These are phyloP conservation scores for Leishmania braziliensis DNA, from an alignment of 208 protist genomes.

Conservation along the genomic window DNA sequence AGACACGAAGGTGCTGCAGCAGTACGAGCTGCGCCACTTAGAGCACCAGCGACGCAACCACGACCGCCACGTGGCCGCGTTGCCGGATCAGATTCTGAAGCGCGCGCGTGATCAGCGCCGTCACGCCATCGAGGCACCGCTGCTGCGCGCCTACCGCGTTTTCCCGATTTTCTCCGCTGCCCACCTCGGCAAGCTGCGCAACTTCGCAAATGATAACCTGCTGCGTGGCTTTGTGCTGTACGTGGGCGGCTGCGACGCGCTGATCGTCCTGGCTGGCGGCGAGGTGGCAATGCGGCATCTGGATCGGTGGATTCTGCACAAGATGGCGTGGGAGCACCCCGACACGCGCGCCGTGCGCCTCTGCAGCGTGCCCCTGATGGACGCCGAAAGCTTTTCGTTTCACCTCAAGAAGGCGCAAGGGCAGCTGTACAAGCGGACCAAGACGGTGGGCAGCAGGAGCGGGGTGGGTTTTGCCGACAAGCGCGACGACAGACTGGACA, in stretches of 20 bases:
- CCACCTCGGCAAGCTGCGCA: conserved; percentile 71
- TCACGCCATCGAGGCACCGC: conserved; percentile 59
- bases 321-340: conserved; percentile 70
- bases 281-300: conserved; percentile 74
- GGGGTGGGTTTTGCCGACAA: not conserved
- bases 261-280: conserved; percentile 74
- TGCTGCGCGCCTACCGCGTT: conserved; percentile 73
- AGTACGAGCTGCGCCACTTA: conserved; percentile 78
- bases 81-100: conserved; percentile 78
- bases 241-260: conserved; percentile 55
- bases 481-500: not conserved
- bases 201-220: conserved; percentile 80
- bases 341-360: conserved; percentile 65
- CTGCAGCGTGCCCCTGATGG: conserved; percentile 56
- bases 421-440: conserved; percentile 17
- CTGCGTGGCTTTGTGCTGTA: conserved; percentile 81
- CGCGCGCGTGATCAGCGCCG: conserved; percentile 50
- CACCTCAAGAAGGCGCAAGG: conserved; percentile 29
- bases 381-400: conserved; percentile 66
- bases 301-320: conserved; percentile 78
- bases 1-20: conserved; percentile 62
- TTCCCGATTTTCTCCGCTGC: conserved; percentile 58
- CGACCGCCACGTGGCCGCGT: conserved; percentile 75
- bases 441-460: conserved; percentile 1
- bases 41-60: conserved; percentile 83